Evolutionary conservation across 306 rosid species (phyloP).

Genomic region (Pachyrhizus erosus): DNA sequence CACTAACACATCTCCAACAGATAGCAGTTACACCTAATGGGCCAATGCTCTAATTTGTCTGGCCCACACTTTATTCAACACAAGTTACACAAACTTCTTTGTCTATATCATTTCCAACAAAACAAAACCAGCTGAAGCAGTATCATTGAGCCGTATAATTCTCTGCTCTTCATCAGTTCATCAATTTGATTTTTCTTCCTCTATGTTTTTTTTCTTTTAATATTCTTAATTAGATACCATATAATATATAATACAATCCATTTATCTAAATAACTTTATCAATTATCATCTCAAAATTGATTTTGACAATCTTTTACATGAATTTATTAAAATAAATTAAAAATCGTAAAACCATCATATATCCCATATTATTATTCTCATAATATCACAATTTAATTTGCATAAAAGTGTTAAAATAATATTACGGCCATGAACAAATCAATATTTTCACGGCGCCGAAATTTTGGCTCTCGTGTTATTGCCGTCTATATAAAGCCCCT

Average conservation of each 20-base stretch:
- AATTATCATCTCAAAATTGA: too few species aligned
- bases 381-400: not conserved
- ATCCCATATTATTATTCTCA: too few species aligned
- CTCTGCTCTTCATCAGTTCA: not conserved
- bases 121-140: not conserved
- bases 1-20: not conserved
- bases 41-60: not conserved
- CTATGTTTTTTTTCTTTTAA: not conserved
- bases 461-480: not conserved
- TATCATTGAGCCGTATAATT: not conserved
- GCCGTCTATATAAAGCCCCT: slow-evolving; percentile 36
- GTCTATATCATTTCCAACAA: not conserved
- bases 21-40: not conserved
- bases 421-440: slow-evolving; percentile 31
- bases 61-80: not conserved
- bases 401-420: not conserved
- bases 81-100: not conserved
- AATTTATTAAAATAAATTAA: not conserved
- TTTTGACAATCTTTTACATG: not conserved
- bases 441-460: slow-evolving; percentile 75
- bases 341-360: not conserved
- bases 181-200: not conserved
- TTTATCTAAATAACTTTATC: too few species aligned
- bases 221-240: not conserved
- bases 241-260: not conserved